phyloP scores from a whole-genome alignment of 495 filamentous ascomycete genomes.

The Penicillium simplicissimum region DNA sequence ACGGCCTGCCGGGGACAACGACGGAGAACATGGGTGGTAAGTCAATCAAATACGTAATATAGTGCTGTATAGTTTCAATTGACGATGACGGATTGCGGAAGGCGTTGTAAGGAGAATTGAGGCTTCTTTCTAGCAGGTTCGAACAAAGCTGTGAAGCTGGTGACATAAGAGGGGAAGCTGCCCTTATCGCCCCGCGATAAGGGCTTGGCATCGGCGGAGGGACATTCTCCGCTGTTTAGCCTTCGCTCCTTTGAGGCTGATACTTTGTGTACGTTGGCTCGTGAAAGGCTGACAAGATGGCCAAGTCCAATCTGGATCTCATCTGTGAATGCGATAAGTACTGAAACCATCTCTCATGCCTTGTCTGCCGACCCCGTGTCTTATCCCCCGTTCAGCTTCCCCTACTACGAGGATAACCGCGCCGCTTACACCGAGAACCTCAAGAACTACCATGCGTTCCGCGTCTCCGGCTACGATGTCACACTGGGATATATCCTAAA shows the following conservation, averaged over 20 bases:
- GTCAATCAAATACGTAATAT: slow-evolving; percentile 9
- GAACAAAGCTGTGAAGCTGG: slow-evolving; percentile 20
- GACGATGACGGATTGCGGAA: not conserved
- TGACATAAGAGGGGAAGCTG: slow-evolving; percentile 32
- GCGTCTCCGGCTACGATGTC: slow-evolving; percentile 49
- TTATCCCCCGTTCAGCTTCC: slow-evolving; percentile 56
- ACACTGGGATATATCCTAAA: slow-evolving; percentile 64
- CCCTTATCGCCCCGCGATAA: slow-evolving; percentile 34
- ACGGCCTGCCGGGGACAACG: slow-evolving; percentile 57
- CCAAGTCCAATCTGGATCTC: slow-evolving; percentile 56
- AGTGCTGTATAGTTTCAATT: not conserved
- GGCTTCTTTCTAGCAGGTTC: not conserved
- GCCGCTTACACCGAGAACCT: slow-evolving; percentile 49
- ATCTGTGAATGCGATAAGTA: slow-evolving; percentile 65
- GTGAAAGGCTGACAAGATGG: slow-evolving; percentile 25
- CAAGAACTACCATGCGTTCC: slow-evolving; percentile 55
- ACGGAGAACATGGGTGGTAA: slow-evolving; percentile 53
- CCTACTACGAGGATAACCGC: slow-evolving; percentile 60
- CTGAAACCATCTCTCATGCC: slow-evolving; percentile 23
- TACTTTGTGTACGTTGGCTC: not conserved
- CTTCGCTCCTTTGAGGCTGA: not conserved
- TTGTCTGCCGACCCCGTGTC: slow-evolving; percentile 11
- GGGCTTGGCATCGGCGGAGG: slow-evolving; percentile 23
- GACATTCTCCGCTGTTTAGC: not conserved
- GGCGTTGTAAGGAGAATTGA: not conserved